Evolutionary conservation across 768 basidiomycete species (phyloP), one percentile per base, ranked within the genome.

Genomic region (Chalciporus pseudorubinellus): DNA sequence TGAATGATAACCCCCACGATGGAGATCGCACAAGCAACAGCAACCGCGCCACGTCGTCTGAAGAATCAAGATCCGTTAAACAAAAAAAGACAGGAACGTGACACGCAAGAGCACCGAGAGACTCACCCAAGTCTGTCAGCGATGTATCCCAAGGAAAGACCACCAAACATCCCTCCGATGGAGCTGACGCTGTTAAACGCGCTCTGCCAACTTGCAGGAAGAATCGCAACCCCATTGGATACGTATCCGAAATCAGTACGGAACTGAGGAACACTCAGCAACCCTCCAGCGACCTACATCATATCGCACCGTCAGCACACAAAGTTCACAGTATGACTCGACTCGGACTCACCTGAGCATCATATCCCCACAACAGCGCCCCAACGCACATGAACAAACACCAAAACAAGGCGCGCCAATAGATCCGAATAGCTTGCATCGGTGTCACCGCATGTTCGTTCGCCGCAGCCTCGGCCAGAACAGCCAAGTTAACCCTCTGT

Each of bases 161-260:
- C 62, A 2, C 65, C 64, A 46, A 57, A 55, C 62, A 66, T 65
- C 6, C 64, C 59, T 6, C 62, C 64, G 20, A 65, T 53, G 0
- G 55, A 61, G 29, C 59, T 62, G 31, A 51, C 51, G 3, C 59
- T 64, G 28, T 62, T 67, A 43, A 65, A 65, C 1, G 65, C 59
- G 11, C 62, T 64, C 36, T 65, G 64, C 65, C 64, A 67, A 18
- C 55, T 67, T 1, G 64, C 64, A 28, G 65, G 39, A 21, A 65
- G 55, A 11, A 67, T 33, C 1, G 53, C 40, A 6, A 49, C 26
- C 0, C 45, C 39, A 1, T 45, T 33, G 6, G 7, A 19, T 3
- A 56, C 4, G 29, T 58, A 60, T 11, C 64, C 65, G 49, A 65
- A 65, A 56, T 67, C 65, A 8, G 10, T 19, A n/a, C 65, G 62